These are phyloP conservation scores for Ceratocystis cacaofunesta DNA, from an alignment of 2,329 filamentous ascomycete genomes.

Conservation along the genomic window DNA sequence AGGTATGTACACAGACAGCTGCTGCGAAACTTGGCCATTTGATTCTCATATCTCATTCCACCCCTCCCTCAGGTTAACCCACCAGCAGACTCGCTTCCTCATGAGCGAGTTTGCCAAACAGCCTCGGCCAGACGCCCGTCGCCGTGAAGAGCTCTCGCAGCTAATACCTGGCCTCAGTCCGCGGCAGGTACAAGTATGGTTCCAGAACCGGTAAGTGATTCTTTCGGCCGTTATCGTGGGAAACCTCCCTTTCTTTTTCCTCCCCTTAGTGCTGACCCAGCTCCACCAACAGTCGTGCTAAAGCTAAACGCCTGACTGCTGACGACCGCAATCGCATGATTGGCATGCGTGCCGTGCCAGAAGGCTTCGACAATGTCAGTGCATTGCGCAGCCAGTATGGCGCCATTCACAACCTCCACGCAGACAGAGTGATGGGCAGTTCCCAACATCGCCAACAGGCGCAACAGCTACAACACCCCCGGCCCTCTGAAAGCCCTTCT, in stretches of 20 bases:
- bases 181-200: conserved; percentile 94
- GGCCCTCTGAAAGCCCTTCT: conserved; percentile 11
- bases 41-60: not conserved
- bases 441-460: conserved; percentile 20
- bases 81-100: conserved; percentile 91
- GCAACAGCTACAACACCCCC: not conserved
- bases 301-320: conserved; percentile 56
- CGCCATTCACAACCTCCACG: conserved; percentile 29
- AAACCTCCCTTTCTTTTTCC: not conserved
- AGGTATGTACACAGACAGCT: conserved; percentile 35
- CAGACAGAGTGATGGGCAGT: conserved; percentile 22
- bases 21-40: not conserved
- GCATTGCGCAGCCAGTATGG: conserved; percentile 54
- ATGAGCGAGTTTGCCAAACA: conserved; percentile 97
- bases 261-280: not conserved
- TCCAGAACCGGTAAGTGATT: conserved; percentile 71
- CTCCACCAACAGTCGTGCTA: conserved; percentile 33
- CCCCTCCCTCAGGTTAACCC: conserved; percentile 52
- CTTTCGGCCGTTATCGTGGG: not conserved
- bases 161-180: conserved; percentile 87
- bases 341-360: conserved; percentile 55
- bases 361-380: conserved; percentile 56
- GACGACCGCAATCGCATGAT: conserved; percentile 58
- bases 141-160: conserved; percentile 69
- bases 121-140: conserved; percentile 81